A percentile compares a stretch with the other conserved stretches of the same genome.
Conservation (phyloP, 1,284 basidiomycete species). For the Xerocomus nothofagi region DNA sequence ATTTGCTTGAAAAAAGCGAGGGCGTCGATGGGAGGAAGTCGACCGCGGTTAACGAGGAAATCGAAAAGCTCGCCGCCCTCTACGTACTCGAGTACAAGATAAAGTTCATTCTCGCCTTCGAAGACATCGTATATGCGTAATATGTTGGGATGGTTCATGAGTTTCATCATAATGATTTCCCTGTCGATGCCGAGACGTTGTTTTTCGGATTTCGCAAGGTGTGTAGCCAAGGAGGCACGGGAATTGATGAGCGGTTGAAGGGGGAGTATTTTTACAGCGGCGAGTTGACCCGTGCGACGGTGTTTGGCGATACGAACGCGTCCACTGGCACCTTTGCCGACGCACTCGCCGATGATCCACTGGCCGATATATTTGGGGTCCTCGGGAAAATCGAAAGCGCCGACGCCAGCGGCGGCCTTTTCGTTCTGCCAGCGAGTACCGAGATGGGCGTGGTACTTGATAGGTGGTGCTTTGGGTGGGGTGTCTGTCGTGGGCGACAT, state of each 20-base stretch:
- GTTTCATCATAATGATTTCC: constrained; percentile 99
- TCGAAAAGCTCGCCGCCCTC: constrained; percentile 98
- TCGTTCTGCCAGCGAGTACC: constrained; percentile 84
- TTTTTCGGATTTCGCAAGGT: constrained; percentile 81
- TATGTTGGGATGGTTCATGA: constrained; percentile 98
- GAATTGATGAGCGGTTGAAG: constrained; percentile 81
- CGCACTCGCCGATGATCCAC: constrained; percentile 90
- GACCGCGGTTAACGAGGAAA: constrained; percentile 89
- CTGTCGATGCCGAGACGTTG: constrained; percentile 91
- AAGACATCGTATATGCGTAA: constrained; percentile 97
- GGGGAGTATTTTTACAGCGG: constrained; percentile 97
- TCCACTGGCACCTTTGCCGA: constrained; percentile 93
- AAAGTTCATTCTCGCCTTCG: constrained; percentile 91
- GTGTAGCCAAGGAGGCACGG: constrained; percentile 70
- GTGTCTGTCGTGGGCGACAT: constrained; percentile 45
- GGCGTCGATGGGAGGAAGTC: constrained; percentile 82
- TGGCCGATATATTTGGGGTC: constrained; percentile 76
- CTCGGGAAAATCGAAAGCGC: constrained; percentile 70
- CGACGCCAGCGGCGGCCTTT: constrained; percentile 67
- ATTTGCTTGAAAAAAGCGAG: constrained; percentile 97
- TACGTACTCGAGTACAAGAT: constrained; percentile 96
- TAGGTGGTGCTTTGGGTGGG: constrained; percentile 66
- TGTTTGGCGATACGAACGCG: constrained; percentile 96
- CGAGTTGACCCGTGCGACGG: constrained; percentile 84
- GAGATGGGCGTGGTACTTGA: constrained; percentile 63